phyloP scores from a whole-genome alignment of 169 alveolate genomes.

The Eimeria necatrix region DNA sequence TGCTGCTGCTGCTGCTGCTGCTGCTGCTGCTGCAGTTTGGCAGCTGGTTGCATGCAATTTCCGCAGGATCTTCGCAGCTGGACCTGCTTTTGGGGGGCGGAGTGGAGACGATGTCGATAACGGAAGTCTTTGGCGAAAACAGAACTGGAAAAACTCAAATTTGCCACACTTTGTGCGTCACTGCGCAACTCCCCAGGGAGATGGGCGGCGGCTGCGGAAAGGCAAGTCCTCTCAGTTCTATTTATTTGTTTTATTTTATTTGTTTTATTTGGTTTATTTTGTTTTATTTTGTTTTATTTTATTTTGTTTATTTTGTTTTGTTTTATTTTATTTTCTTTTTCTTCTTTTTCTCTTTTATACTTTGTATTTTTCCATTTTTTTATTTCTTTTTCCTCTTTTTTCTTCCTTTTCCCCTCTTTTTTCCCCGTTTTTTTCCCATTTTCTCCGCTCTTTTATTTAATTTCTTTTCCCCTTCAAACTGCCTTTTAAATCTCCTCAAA shows the following conservation, averaged over 20 bases:
- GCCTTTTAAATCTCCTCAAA: neutral
- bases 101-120: constrained; percentile 96
- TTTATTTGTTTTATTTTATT: neutral
- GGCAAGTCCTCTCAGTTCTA: constrained; percentile 83
- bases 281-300: too few species aligned
- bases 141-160: constrained; percentile 99
- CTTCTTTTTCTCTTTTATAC: too few species aligned
- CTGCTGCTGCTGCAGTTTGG: neutral
- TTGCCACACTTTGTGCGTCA: constrained; percentile 97
- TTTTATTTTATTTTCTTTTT: too few species aligned
- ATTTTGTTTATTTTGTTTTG: neutral
- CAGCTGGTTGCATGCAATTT: constrained; percentile 85
- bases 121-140: constrained; percentile 99
- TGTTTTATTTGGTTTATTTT: neutral
- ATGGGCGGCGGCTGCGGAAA: constrained; percentile 96
- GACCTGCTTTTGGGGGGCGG: constrained; percentile 99
- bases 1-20: neutral
- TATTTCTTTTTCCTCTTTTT: neutral
- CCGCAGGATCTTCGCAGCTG: constrained; percentile 97
- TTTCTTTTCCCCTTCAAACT: neutral
- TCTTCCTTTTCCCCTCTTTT: neutral
- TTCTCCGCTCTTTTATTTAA: neutral
- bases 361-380: neutral
- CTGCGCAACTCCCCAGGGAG: constrained; percentile 96
- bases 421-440: neutral